Conservation (phyloP, 2,329 filamentous ascomycete genomes). For the Colletotrichum sp. region DNA sequence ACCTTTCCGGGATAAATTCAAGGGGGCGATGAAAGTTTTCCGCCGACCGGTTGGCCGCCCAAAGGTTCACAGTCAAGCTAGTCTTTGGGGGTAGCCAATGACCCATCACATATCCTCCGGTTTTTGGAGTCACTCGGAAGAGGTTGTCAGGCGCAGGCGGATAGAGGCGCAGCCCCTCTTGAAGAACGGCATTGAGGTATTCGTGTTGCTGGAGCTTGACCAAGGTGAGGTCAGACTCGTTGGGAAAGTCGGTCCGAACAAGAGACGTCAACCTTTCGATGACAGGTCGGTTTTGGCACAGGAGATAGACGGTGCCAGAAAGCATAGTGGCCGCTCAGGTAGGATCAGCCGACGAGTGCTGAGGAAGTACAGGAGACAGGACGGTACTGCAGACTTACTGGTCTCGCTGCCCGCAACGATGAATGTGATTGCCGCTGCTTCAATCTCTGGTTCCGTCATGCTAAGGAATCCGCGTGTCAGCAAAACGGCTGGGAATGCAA, state of each 20-base stretch:
- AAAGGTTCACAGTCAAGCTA: neutral
- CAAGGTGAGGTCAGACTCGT: fast-evolving
- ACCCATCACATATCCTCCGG: neutral
- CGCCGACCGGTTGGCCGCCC: neutral
- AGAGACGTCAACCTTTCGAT: neutral
- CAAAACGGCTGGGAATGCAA: neutral
- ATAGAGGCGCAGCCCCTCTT: neutral
- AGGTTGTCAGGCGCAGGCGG: neutral
- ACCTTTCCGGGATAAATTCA: neutral
- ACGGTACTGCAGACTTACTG: neutral
- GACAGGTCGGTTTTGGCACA: neutral
- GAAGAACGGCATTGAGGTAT: neutral
- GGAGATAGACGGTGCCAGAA: neutral
- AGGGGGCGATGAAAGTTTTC: neutral
- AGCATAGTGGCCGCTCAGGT: neutral
- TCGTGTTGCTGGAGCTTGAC: neutral
- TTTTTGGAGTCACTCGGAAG: neutral
- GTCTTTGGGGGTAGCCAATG: fast-evolving
- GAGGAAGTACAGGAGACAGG: no score
- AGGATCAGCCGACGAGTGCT: neutral
- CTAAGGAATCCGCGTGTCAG: neutral
- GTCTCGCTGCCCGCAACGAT: neutral
- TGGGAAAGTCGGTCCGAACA: neutral
- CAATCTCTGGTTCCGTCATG: neutral
- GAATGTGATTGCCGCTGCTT: neutral